phyloP scores from a whole-genome alignment of 106 monocot genomes.

The Ottelia alismoides region DNA sequence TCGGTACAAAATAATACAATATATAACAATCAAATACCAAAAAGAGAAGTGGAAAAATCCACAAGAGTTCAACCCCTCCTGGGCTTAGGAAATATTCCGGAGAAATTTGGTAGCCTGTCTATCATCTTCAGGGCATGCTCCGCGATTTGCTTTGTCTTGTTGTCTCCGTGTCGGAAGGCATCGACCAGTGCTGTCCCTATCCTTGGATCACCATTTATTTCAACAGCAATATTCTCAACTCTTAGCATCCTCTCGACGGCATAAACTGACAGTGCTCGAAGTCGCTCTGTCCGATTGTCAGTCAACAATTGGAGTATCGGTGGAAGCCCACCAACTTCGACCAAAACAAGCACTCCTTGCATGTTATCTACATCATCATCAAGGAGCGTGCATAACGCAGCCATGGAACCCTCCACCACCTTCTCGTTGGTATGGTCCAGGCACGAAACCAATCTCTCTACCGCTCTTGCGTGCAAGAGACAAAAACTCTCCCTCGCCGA shows the following conservation, averaged over 20 bases:
- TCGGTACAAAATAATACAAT: too few species aligned
- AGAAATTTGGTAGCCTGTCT: constrained; percentile 85
- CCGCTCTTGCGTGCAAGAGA: constrained; percentile 59
- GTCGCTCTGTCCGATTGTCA: constrained; percentile 35
- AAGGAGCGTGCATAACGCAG: constrained; percentile 14
- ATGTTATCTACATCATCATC: constrained; percentile 17
- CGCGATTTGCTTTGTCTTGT: constrained; percentile 68
- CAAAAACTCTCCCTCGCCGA: constrained; percentile 73
- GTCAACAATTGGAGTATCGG: constrained; percentile 50
- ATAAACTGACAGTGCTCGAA: constrained; percentile 62
- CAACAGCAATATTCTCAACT: constrained; percentile 51
- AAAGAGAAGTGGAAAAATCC: too few species aligned
- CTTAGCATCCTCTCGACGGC: constrained; percentile 88
- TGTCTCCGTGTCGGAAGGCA: constrained; percentile 67
- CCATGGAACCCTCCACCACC: constrained; percentile 15
- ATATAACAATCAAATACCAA: too few species aligned
- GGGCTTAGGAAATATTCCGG: constrained; percentile 49
- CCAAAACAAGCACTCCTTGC: constrained; percentile 34
- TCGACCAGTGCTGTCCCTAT: too few species aligned
- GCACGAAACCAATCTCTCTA: constrained; percentile 59
- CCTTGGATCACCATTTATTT: constrained; percentile 41
- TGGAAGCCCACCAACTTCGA: constrained; percentile 48
- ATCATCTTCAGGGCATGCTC: constrained; percentile 80
- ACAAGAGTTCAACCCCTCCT: too few species aligned
- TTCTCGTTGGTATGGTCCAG: constrained; percentile 18